Evolutionary conservation across 352 stramenopile species (phyloP), one percentile per base, ranked within the genome.

Genomic region (Blastocystis sp.): DNA sequence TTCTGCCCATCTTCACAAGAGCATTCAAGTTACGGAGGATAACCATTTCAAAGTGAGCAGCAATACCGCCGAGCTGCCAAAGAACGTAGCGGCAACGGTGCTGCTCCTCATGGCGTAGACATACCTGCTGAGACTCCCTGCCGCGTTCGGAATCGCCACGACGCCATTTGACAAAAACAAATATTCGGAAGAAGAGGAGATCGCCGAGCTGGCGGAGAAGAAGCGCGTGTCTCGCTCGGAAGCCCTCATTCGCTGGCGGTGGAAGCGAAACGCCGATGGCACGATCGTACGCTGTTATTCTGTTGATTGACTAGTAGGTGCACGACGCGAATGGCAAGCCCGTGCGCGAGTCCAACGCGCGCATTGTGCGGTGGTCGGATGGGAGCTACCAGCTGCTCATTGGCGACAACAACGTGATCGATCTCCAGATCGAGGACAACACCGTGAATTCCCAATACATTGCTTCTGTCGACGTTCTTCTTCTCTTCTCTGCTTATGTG

Each of bases 241-340:
- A 68, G 74, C 74, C 7, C 54, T 84, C 1, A 84, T 84, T 66
- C 74, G 74, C 45, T 84, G 74, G 74, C 68, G 74, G 66, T 84
- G 74, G 74, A 84, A 84, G 38, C 57, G 61, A 69, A 59, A 84
- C 52, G 24, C 48, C 3, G 60, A 84, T 38, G 74, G 74, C n/a
- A 68, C 40, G 19, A 28, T 84, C 34, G 74, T 84, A 68, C 17
- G 28, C 11, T 14, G 6, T 68, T 3, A 57, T 24, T 6, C 3
- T 28, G 34, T 21, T 24, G 4, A 17, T 14, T 70, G 9, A 4
- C 21, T 38, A 70, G n/a, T 69, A 84, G 74, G 54, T 84, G 11
- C 74, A 28, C 11, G 74, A 84, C 69, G 74, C 52, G n/a, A 24
- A 19, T 19, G 74, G 74, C 42, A 84, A 84, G 34, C 74, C 74